These are phyloP conservation scores for Eustoma russellianum DNA, from an alignment of 257 asterid genomes.

Conservation along the genomic window DNA sequence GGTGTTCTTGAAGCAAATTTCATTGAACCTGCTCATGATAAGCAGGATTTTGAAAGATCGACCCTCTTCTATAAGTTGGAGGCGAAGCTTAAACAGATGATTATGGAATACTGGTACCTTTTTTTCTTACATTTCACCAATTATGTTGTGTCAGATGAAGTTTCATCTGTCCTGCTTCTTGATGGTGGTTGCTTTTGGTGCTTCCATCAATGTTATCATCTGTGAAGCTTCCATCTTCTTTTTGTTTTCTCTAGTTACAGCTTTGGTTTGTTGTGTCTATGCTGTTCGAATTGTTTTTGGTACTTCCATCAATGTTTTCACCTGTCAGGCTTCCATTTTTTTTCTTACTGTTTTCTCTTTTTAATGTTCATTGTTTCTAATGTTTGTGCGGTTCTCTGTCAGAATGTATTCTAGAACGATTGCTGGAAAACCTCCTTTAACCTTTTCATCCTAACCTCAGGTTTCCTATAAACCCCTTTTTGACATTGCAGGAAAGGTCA, in stretches of 20 bases:
- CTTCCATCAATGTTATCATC: too few species aligned
- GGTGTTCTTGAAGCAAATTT: slow-evolving; percentile 93
- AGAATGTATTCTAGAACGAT: too few species aligned
- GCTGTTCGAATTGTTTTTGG: too few species aligned
- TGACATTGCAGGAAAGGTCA: slow-evolving; percentile 52
- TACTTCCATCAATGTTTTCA: background rate
- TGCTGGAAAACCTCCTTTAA: background rate
- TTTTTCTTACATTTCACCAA: background rate
- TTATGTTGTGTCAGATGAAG: background rate
- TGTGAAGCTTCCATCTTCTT: too few species aligned
- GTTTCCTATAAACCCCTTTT: background rate
- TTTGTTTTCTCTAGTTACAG: too few species aligned
- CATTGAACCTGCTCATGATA: slow-evolving; percentile 97
- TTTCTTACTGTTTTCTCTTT: background rate
- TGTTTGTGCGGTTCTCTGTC: background rate
- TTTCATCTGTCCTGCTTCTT: too few species aligned
- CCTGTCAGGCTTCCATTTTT: background rate
- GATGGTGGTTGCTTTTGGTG: too few species aligned
- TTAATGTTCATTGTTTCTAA: background rate
- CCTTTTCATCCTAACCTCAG: background rate
- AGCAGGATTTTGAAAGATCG: slow-evolving; percentile 95
- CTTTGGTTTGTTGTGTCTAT: too few species aligned
- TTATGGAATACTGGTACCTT: slow-evolving; percentile 65
- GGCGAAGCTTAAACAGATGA: slow-evolving; percentile 68
- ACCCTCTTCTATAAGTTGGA: slow-evolving; percentile 59